These are phyloP conservation scores for Geotrichum cucujoidarum DNA, from an alignment of 1,139 yeast species.

Conservation along the genomic window DNA sequence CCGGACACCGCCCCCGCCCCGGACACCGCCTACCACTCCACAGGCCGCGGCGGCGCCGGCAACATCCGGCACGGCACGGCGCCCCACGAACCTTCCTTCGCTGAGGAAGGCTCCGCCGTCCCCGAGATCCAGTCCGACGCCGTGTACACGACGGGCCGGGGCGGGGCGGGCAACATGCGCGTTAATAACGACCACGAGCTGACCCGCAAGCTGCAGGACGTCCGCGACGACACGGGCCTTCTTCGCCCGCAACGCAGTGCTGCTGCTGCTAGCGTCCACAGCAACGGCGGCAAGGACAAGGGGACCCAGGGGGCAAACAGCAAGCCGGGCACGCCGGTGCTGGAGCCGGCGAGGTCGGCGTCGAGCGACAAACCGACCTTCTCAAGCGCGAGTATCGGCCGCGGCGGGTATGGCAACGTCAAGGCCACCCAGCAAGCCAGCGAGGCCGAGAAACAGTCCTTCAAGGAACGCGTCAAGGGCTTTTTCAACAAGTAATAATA, in stretches of 20 bases:
- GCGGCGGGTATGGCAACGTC: slow-evolving; percentile 41
- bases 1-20: no score
- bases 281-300: not conserved
- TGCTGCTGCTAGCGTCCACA: no score
- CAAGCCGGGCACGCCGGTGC: not conserved
- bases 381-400: slow-evolving; percentile 34
- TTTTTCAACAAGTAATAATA: no score
- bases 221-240: slow-evolving; percentile 51
- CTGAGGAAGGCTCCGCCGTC: slow-evolving; percentile 42
- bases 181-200: slow-evolving; percentile 55
- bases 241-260: no score
- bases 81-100: slow-evolving; percentile 47
- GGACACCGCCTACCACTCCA: slow-evolving; percentile 44
- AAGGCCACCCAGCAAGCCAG: slow-evolving; percentile 27
- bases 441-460: slow-evolving; percentile 19
- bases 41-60: slow-evolving; percentile 82
- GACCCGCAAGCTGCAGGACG: slow-evolving; percentile 66
- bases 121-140: slow-evolving; percentile 51
- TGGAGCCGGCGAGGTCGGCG: not conserved
- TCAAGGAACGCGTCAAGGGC: slow-evolving; percentile 23
- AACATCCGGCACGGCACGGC: slow-evolving; percentile 50
- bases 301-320: not conserved
- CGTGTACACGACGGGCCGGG: slow-evolving; percentile 69
- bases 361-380: slow-evolving; percentile 23
- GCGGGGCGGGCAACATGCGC: slow-evolving; percentile 76